A percentile compares a stretch with the other conserved stretches of the same genome.
These are phyloP conservation scores for Geotrichum candidum DNA, from an alignment of 1,139 yeast species.

Conservation along the genomic window DNA sequence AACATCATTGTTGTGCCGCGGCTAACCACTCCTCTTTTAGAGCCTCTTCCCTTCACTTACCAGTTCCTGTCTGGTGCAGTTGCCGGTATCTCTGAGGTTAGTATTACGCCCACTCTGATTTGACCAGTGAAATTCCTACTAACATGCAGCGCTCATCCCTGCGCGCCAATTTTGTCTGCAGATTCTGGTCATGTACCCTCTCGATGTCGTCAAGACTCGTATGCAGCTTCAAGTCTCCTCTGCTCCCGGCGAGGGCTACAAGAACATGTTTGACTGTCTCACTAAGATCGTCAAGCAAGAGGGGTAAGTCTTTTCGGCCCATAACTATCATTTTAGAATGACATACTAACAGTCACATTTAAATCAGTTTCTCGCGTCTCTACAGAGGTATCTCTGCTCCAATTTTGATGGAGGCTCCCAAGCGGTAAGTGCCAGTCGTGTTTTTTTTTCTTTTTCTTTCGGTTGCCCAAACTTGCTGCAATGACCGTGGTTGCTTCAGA, in stretches of 20 bases:
- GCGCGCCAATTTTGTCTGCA: conserved; percentile 10
- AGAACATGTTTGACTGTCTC: conserved; percentile 79
- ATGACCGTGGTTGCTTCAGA: no score
- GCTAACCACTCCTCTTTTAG: conserved; percentile 3
- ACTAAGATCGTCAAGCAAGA: conserved; percentile 78
- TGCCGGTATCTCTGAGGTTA: conserved; percentile 88
- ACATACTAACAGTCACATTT: neutral
- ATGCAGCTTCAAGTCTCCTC: conserved; percentile 73
- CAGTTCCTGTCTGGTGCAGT: conserved; percentile 93
- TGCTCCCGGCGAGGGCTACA: conserved; percentile 55
- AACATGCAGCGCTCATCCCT: neutral
- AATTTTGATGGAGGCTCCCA: conserved; percentile 98
- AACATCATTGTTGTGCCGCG: neutral
- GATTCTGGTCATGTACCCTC: conserved; percentile 94
- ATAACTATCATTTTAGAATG: neutral
- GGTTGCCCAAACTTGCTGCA: no score
- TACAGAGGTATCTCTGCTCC: conserved; percentile 96
- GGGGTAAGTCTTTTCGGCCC: conserved; percentile 42
- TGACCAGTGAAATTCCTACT: neutral
- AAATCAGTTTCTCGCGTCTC: conserved; percentile 47
- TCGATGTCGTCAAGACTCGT: conserved; percentile 96
- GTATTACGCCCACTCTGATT: conserved; percentile 12
- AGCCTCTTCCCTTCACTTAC: conserved; percentile 71
- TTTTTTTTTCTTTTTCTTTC: neutral
- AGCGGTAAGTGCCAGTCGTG: conserved; percentile 35